Evolutionary conservation across 169 alveolate genomes (phyloP).

Genomic region (Babesia ovis): DNA sequence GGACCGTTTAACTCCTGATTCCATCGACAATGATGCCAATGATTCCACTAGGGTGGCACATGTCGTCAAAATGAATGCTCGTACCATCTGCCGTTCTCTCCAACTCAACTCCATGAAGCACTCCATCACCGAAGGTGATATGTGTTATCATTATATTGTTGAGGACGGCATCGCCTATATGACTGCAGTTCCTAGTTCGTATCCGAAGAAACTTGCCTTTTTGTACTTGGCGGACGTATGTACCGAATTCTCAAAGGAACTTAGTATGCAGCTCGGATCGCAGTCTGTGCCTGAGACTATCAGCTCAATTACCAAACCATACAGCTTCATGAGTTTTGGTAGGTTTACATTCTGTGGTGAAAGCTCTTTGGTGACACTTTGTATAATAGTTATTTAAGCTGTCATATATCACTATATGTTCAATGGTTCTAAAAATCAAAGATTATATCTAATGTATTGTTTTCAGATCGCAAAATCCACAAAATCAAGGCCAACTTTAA

Average conservation of each 20-base stretch:
- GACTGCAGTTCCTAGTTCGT: slow-evolving; percentile 64
- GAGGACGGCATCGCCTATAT: slow-evolving; percentile 78
- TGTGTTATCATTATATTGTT: slow-evolving; percentile 68
- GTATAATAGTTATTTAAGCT: neutral
- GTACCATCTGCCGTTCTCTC: slow-evolving; percentile 55
- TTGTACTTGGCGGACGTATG: slow-evolving; percentile 74
- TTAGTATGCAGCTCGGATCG: slow-evolving; percentile 67
- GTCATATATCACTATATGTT: neutral
- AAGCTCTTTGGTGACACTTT: neutral
- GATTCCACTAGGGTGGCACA: slow-evolving; percentile 20
- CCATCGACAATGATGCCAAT: neutral
- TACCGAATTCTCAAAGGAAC: slow-evolving; percentile 72
- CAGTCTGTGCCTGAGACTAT: slow-evolving; percentile 58
- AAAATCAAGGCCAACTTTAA: slow-evolving; percentile 73
- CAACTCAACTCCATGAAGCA: slow-evolving; percentile 31
- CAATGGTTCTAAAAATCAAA: neutral
- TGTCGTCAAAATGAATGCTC: slow-evolving; percentile 53
- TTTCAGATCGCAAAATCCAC: slow-evolving; percentile 74
- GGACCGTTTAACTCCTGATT: slow-evolving; percentile 21
- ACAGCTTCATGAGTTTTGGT: slow-evolving; percentile 78
- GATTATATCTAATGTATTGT: neutral
- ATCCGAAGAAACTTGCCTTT: slow-evolving; percentile 76
- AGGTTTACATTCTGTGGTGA: slow-evolving; percentile 3
- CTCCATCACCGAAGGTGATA: slow-evolving; percentile 52
- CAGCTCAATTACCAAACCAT: slow-evolving; percentile 72